Conservation (phyloP, 2,329 filamentous ascomycete genomes). For the Onygenales sp. region DNA sequence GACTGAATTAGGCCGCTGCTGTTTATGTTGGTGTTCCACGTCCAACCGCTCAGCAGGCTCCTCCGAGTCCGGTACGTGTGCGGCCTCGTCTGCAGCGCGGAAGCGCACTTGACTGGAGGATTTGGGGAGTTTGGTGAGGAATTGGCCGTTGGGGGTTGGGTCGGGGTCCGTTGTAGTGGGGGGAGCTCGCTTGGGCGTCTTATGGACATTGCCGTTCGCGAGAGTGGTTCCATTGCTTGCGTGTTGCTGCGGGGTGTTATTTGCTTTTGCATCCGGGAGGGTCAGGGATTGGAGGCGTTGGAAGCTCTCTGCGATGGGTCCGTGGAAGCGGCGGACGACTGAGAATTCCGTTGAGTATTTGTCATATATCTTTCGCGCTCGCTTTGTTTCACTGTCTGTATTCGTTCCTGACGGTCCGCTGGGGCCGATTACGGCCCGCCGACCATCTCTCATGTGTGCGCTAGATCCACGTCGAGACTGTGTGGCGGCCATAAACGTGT, state of each 20-base stretch:
- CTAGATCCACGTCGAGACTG: conserved; percentile 21
- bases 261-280: not conserved
- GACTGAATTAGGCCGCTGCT: conserved; percentile 25
- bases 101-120: conserved; percentile 22
- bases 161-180: conserved; percentile 17
- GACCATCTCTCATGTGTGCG: conserved; percentile 4
- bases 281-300: conserved; percentile 15
- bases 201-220: not conserved
- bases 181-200: conserved; percentile 8
- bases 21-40: conserved; percentile 17
- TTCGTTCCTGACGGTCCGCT: conserved; percentile 8
- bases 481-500: conserved; percentile 21
- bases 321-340: conserved; percentile 37
- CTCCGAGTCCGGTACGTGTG: conserved; percentile 12
- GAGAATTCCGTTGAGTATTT: conserved; percentile 33
- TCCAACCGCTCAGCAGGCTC: conserved; percentile 11
- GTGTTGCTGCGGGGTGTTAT: not conserved
- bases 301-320: conserved; percentile 35
- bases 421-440: conserved; percentile 6
- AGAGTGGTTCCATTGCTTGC: not conserved
- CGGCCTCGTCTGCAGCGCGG: conserved; percentile 23
- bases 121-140: conserved; percentile 14
- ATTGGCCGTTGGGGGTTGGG: conserved; percentile 15
- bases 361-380: conserved; percentile 35
- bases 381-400: conserved; percentile 29